Evolutionary conservation across 2,329 filamentous ascomycete genomes (phyloP).

Genomic region (Fusarium transvaalense): DNA sequence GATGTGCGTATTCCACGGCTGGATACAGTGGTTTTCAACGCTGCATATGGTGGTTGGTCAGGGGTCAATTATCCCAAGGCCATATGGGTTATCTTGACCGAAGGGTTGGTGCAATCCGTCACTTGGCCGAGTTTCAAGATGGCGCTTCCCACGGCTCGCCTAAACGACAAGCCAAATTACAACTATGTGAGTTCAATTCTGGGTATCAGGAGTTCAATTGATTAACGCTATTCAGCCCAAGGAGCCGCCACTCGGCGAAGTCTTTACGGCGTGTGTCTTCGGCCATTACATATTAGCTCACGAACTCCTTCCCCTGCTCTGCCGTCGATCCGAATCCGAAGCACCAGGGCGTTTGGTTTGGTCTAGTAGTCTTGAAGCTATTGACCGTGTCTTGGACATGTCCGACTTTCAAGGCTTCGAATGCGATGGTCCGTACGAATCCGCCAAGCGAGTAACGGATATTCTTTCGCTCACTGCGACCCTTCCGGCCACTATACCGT

Average conservation of each 20-base stretch:
- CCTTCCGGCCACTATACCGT: constrained; percentile 72
- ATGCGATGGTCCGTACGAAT: constrained; percentile 79
- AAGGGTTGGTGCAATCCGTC: constrained; percentile 73
- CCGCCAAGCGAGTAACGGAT: constrained; percentile 88
- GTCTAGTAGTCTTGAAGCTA: constrained; percentile 85
- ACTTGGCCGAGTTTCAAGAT: constrained; percentile 86
- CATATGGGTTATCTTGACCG: constrained; percentile 65
- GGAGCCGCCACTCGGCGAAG: constrained; percentile 75
- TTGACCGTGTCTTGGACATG: constrained; percentile 64
- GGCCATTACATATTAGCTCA: constrained; percentile 93
- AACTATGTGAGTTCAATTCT: constrained; percentile 50
- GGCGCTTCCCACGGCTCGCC: constrained; percentile 61
- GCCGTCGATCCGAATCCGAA: constrained; percentile 57
- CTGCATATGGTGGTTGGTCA: constrained; percentile 87
- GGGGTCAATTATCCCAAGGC: constrained; percentile 78
- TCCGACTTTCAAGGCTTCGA: constrained; percentile 82
- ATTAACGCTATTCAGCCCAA: constrained; percentile 58
- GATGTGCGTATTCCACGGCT: constrained; percentile 74
- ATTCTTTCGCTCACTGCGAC: constrained; percentile 79
- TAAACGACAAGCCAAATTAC: constrained; percentile 56
- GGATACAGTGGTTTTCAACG: constrained; percentile 86
- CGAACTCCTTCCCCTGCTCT: constrained; percentile 80
- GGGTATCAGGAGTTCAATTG: background rate
- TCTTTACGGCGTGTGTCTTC: constrained; percentile 94
- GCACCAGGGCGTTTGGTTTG: constrained; percentile 80